Conservation (phyloP, 2,329 filamentous ascomycete species). For the Colletotrichum sp. region DNA sequence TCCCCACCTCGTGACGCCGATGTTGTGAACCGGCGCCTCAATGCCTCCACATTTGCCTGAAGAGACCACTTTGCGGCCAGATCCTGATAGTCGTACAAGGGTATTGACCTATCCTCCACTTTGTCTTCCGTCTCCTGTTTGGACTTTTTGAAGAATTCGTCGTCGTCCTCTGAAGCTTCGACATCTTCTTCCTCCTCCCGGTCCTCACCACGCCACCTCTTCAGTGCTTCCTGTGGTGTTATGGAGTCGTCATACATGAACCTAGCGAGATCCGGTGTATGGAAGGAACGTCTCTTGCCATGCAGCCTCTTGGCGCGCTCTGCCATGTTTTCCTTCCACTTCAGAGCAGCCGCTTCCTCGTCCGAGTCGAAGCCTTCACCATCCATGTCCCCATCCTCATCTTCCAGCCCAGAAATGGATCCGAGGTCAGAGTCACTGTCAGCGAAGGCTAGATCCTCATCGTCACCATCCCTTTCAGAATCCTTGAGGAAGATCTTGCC, state of each 20-base stretch:
- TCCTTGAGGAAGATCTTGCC: constrained; percentile 65
- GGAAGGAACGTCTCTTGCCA: constrained; percentile 72
- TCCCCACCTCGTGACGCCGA: constrained; percentile 53
- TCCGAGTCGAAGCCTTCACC: constrained; percentile 61
- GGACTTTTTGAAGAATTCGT: constrained; percentile 70
- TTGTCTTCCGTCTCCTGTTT: constrained; percentile 71
- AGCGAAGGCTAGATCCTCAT: constrained; percentile 85
- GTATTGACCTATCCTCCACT: constrained; percentile 81
- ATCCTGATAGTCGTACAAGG: constrained; percentile 78
- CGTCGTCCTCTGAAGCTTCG: constrained; percentile 58
- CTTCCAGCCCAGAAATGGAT: constrained; percentile 71
- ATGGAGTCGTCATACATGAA: constrained; percentile 88
- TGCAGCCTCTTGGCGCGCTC: constrained; percentile 77
- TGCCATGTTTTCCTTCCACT: constrained; percentile 89
- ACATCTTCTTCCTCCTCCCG: constrained; percentile 64
- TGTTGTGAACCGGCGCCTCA: constrained; percentile 79
- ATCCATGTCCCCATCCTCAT: constrained; percentile 45
- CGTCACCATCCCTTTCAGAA: constrained; percentile 55
- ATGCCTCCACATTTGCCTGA: constrained; percentile 74
- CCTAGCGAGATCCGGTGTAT: constrained; percentile 81
- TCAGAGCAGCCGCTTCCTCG: constrained; percentile 74
- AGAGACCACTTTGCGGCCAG: constrained; percentile 87
- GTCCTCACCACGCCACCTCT: constrained; percentile 77
- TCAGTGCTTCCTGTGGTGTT: constrained; percentile 75
- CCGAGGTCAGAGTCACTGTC: constrained; percentile 97